Evolutionary conservation across 306 rosid genomes (phyloP).

Genomic region (Datisca glomerata): DNA sequence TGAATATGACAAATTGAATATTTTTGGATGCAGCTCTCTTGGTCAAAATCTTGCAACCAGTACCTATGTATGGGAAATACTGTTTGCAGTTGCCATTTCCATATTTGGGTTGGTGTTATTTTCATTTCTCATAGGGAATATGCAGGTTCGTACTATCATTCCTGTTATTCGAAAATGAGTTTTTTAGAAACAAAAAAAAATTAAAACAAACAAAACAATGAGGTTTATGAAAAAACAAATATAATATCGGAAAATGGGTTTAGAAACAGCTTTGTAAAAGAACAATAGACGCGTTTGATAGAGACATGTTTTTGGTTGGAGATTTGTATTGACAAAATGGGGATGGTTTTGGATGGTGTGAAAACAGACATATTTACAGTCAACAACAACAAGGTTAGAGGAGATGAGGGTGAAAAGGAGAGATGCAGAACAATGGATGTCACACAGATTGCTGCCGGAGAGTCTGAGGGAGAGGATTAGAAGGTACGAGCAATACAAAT

Average conservation of each 20-base stretch:
- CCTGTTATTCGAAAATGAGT: no score
- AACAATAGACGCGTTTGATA: no score
- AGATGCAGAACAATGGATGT: conserved; percentile 92
- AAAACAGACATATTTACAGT: conserved; percentile 75
- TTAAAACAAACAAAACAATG: no score
- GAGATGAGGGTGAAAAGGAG: conserved; percentile 93
- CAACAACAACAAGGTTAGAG: conserved; percentile 79
- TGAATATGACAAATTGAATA: no score
- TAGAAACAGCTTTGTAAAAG: no score
- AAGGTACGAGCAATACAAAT: conserved; percentile 81
- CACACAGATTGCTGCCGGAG: conserved; percentile 77
- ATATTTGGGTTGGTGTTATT: conserved; percentile 18
- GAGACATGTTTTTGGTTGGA: no score
- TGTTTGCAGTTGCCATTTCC: conserved; percentile 13
- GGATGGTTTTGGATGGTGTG: conserved; percentile 1
- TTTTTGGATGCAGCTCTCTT: conserved; percentile 16
- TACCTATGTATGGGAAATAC: conserved; percentile 14
- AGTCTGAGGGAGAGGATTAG: conserved; percentile 69
- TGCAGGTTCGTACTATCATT: conserved; percentile 17
- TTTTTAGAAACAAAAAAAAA: no score
- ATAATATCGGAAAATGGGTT: no score
- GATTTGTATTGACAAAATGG: no score
- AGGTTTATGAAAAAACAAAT: no score
- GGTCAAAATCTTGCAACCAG: conserved; percentile 20
- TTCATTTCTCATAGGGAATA: conserved; percentile 25